Conservation (phyloP, 176 grass and related monocot species). For the Calamus simplicifolius region DNA sequence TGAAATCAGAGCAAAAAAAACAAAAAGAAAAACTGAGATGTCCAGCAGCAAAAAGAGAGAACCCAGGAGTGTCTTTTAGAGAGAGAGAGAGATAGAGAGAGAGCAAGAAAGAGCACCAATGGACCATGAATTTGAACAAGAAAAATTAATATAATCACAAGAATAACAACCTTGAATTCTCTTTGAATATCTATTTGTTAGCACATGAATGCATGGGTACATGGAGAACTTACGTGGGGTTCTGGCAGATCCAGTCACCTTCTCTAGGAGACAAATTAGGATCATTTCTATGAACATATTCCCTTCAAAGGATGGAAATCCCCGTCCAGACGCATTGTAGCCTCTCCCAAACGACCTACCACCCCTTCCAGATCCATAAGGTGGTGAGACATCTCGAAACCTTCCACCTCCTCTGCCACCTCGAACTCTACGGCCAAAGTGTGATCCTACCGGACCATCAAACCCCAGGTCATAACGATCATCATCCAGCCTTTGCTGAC, state of each 20-base stretch:
- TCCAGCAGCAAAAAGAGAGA: too few relatives aligned
- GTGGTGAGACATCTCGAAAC: constrained; percentile 52
- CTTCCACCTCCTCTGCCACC: constrained; percentile 63
- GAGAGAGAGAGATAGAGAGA: too few relatives aligned
- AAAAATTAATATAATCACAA: too few relatives aligned
- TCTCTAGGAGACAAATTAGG: constrained; percentile 89
- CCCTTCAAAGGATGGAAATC: constrained; percentile 38
- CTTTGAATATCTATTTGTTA: background rate
- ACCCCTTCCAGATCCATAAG: constrained; percentile 37
- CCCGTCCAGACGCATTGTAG: constrained; percentile 35
- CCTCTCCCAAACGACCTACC: constrained; percentile 53
- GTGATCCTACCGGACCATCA: constrained; percentile 37
- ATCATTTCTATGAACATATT: constrained; percentile 92
- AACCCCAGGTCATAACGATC: constrained; percentile 21
- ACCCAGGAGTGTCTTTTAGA: too few relatives aligned
- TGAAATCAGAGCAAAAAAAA: constrained; percentile 15
- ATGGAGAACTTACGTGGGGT: constrained; percentile 41
- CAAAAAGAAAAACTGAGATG: background rate
- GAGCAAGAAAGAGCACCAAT: too few relatives aligned
- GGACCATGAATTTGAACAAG: too few relatives aligned
- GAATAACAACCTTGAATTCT: background rate
- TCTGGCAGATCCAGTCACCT: constrained; percentile 97
- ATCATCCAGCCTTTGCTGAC: constrained; percentile 29
- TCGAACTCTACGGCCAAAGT: constrained; percentile 38
- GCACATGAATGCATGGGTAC: background rate